Percentiles rank a stretch among this genome's conserved stretches.
Conservation (phyloP, 257 asterid genomes). For the Mitragyna speciosa region DNA sequence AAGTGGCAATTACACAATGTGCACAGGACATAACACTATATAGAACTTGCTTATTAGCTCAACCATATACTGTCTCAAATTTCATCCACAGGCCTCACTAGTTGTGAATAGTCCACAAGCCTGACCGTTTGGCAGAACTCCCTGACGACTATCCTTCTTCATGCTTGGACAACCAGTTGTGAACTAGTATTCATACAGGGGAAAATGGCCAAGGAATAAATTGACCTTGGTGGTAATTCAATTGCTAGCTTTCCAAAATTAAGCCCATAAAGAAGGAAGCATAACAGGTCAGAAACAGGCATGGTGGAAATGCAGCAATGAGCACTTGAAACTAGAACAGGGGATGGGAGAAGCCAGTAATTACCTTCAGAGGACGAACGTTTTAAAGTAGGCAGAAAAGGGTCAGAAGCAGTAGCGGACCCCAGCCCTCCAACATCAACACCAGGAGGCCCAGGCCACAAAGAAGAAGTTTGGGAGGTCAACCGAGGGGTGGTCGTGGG, state of each 20-base stretch:
- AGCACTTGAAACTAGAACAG: background rate
- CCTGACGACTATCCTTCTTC: background rate
- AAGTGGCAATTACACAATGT: background rate
- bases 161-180: background rate
- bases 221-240: background rate
- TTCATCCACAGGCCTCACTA: background rate
- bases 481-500: conserved; percentile 26
- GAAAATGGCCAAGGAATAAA: background rate
- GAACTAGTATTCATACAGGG: background rate
- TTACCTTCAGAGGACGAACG: conserved; percentile 74
- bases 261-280: too few relatives aligned
- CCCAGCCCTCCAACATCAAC: conserved; percentile 46
- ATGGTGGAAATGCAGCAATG: too few relatives aligned
- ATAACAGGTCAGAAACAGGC: background rate
- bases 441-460: conserved; percentile 68
- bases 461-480: conserved; percentile 19
- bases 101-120: background rate
- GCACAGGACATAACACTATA: background rate
- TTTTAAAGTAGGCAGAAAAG: conserved; percentile 61
- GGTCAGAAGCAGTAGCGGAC: conserved; percentile 33
- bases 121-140: background rate
- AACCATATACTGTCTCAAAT: background rate
- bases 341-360: conserved; percentile 11
- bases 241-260: too few relatives aligned
- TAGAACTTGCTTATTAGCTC: background rate